These are phyloP conservation scores for Glaciozyma antarctica DNA, from an alignment of 768 basidiomycete species.

Conservation along the genomic window DNA sequence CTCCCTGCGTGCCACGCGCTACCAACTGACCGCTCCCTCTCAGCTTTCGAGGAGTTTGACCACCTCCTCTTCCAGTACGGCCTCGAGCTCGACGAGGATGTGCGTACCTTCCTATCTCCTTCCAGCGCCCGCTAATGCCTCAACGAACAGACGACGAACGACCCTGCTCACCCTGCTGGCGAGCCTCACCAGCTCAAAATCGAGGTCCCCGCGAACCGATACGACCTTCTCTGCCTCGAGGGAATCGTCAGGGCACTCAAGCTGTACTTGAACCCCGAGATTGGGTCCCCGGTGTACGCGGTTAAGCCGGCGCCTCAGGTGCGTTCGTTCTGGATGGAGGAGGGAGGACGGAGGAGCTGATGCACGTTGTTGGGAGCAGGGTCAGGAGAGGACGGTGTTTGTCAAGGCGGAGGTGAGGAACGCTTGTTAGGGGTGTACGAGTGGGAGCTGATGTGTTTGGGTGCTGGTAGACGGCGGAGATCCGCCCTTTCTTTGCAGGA, in stretches of 20 bases:
- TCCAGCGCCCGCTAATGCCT: neutral
- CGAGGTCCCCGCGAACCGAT: constrained; percentile 98
- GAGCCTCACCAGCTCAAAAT: constrained; percentile 82
- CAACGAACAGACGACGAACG: constrained; percentile 21
- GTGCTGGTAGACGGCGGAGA: constrained; percentile 54
- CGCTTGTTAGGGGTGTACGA: constrained; percentile 4
- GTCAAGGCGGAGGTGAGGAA: constrained; percentile 61
- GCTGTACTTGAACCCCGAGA: constrained; percentile 53
- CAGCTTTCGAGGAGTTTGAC: constrained; percentile 91
- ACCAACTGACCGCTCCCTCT: constrained; percentile 12
- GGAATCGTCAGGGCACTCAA: constrained; percentile 80
- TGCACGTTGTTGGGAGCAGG: constrained; percentile 3
- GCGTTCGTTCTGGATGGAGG: constrained; percentile 41
- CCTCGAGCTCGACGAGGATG: constrained; percentile 94
- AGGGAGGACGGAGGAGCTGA: constrained; percentile 46
- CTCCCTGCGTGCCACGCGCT: neutral
- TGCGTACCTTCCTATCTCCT: constrained; percentile 36
- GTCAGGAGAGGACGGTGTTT: constrained; percentile 49
- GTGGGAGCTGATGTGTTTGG: neutral
- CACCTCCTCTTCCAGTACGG: constrained; percentile 94
- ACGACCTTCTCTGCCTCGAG: constrained; percentile 94
- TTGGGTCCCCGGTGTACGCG: constrained; percentile 19
- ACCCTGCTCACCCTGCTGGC: constrained; percentile 23
- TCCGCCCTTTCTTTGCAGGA: constrained; percentile 84
- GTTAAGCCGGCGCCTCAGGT: constrained; percentile 24